Base-by-base conservation (phyloP, 148 eudicot genomes). In the Rhododendron molle region DNA sequence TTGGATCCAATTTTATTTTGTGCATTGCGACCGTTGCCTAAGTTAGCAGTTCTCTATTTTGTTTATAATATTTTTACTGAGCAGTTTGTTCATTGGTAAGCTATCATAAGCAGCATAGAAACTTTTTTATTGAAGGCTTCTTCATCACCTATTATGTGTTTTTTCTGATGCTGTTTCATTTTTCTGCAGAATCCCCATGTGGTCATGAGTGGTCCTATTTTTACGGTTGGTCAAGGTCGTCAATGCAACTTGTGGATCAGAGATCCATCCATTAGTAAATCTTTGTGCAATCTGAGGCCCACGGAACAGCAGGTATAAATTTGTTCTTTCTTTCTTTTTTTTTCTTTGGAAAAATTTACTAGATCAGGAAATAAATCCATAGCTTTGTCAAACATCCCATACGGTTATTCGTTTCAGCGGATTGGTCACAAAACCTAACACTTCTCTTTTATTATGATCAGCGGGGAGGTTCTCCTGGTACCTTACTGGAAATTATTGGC, bases 201-300 rank as follows among this genome's bases (percentile, higher is more conserved):
- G 86, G 82, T 81, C 32, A 90, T 96, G 88, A 81, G 86, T 52
- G 87, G 88, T 84, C 87, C 94, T 30, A 88, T 88, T 62, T 97
- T 92, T 85, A 94, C 98, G 76, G 92, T 97, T 90, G 98, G 99
- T 80, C 92, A 93, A 84, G 94, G 95, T 79, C 93, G 91, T 88
- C 94, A 92, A 82, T 94, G 96, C 86, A 90, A 93, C 89, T 94
- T 97, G 87, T 89, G 88, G 40, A 81, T 97, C 72, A 90, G 89
- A 73, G 99, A 97, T 89, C 87, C 91, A 69, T 89, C 93, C 65
- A 86, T 91, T 81, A 91, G 96, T 88, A 94, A 95, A 90, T 82
- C 87, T 30, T 86, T 97, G 90, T 97, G 99, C 87, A 93, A 82
- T 83, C 87, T 97, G 88, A 93, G 92, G 90, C 99, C 90, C 67